Evolutionary conservation across 2,329 filamentous ascomycete genomes (phyloP).

Genomic region (Fusarium nelsonii): DNA sequence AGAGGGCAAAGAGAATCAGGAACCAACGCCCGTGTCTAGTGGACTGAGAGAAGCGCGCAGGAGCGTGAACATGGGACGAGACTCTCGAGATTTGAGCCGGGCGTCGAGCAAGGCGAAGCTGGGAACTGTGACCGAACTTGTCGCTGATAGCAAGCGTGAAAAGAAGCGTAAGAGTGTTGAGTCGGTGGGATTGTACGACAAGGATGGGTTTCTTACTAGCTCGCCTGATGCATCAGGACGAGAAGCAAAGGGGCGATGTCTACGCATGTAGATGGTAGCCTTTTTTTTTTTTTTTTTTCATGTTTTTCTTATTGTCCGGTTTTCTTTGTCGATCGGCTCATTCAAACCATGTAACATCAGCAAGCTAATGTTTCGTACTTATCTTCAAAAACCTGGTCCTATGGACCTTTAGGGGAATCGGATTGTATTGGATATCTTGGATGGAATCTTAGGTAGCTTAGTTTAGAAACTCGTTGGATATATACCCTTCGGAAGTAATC

Average conservation of each 20-base stretch:
- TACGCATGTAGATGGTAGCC: constrained; percentile 48
- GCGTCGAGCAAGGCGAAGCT: constrained; percentile 39
- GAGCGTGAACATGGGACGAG: constrained; percentile 38
- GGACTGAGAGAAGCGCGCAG: constrained; percentile 38
- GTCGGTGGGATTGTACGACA: constrained; percentile 60
- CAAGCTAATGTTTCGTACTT: constrained; percentile 25
- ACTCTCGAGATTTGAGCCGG: constrained; percentile 37
- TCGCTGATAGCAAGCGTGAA: constrained; percentile 42
- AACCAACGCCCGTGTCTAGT: constrained; percentile 17
- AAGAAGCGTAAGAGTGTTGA: constrained; percentile 51
- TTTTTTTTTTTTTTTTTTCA: constrained; percentile 8
- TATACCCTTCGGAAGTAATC: constrained; percentile 45
- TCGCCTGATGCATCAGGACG: constrained; percentile 57
- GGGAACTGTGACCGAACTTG: constrained; percentile 47
- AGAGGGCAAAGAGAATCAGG: constrained; percentile 50
- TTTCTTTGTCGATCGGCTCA: constrained; percentile 23
- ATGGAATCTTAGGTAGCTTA: constrained; percentile 29
- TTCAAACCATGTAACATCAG: constrained; percentile 17
- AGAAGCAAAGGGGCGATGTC: constrained; percentile 42
- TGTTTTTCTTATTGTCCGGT: background rate
- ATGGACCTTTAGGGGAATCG: background rate
- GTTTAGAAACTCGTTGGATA: constrained; percentile 38
- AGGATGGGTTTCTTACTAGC: constrained; percentile 59
- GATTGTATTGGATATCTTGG: background rate
- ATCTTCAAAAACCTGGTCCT: background rate